Base-by-base conservation (phyloP, 306 rosid genomes). In the Mimosa bimucronata region DNA sequence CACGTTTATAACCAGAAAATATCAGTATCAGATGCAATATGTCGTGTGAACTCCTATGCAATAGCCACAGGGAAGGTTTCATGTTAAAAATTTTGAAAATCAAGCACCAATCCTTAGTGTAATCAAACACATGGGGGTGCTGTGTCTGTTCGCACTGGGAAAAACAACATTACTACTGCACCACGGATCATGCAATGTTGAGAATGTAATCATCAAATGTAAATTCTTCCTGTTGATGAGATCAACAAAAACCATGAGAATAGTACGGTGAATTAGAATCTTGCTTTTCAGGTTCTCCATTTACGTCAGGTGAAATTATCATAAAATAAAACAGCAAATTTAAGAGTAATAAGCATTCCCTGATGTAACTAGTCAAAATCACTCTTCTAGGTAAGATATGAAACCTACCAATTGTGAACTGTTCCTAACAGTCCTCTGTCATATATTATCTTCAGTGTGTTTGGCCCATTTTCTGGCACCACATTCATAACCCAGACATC, bases 401-500 rank as follows among this genome's bases (percentile, higher is more conserved):
- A 81, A 74, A 19, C 91, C 53, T 91, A 94, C 97, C 95, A 94
- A 89, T 82, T 87, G 86, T 94, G 97, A 80, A 74, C 75, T 7
- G 92, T 70, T 90, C 98, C 98, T 37, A 94, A 80, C 40, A 94
- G 94, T 67, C 98, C 98, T 90, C 98, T 90, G 79, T 94, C 98
- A 79, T 88, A 91, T 73, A 94, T 86, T 85, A 94, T 84, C 91
- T 94, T 94, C 40, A 94, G 92, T 0, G 97, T 92, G 84, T 91
- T 92, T 34, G 94, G 97, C 82, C 94, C 97, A 65, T 92, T 94
- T 86, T 91, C 92, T 11, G 95, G 90, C 66, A 92, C 94, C 44
- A 91, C 97, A 71, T 94, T 94, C 98, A 94, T 92, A 80, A 92
- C 97, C 98, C 98, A 94, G 73, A 94, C 94, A 72, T 88, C 91